Conservation (phyloP, 1,284 basidiomycete species). For the Tylopilus orsonianus region DNA sequence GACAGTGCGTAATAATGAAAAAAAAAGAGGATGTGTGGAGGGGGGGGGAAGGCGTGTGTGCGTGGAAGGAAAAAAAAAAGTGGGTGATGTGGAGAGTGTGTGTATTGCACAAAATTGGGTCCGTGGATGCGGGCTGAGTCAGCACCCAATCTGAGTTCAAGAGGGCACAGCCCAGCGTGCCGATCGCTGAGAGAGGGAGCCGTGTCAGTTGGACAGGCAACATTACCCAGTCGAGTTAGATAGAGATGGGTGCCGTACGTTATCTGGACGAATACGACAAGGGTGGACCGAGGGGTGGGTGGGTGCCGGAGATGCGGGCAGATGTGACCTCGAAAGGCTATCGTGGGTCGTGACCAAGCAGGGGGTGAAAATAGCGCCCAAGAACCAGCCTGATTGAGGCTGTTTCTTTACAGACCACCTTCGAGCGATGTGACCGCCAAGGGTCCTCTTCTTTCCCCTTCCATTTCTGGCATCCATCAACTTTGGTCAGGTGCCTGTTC, state of each 20-base stretch:
- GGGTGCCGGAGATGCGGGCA: constrained; percentile 26
- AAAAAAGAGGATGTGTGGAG: too few relatives aligned
- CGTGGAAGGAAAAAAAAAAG: constrained; percentile 3
- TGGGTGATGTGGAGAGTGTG: constrained; percentile 2
- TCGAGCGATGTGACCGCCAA: constrained; percentile 37
- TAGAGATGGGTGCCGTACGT: constrained; percentile 33
- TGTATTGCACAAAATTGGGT: constrained; percentile 9
- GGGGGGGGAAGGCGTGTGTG: constrained; percentile 7
- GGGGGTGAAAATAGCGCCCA: constrained; percentile 25
- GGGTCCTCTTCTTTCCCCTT: constrained; percentile 21
- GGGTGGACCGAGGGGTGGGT: constrained; percentile 13
- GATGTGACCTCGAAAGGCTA: constrained; percentile 36
- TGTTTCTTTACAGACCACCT: too few relatives aligned
- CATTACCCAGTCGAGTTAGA: constrained; percentile 34
- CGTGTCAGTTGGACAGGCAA: constrained; percentile 36
- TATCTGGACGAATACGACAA: constrained; percentile 27
- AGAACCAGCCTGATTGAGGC: constrained; percentile 15
- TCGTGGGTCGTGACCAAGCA: constrained; percentile 29
- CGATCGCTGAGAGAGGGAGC: constrained; percentile 31
- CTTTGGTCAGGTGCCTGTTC: constrained; percentile 33
- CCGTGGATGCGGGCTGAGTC: constrained; percentile 25
- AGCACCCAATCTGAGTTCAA: constrained; percentile 26
- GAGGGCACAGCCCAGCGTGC: constrained; percentile 31
- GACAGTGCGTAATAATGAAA: constrained; percentile 9
- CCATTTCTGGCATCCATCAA: constrained; percentile 25